Evolutionary conservation across 2,329 filamentous ascomycete genomes (phyloP), one percentile per base, ranked within the genome.

Genomic region (Tolypocladium paradoxum): DNA sequence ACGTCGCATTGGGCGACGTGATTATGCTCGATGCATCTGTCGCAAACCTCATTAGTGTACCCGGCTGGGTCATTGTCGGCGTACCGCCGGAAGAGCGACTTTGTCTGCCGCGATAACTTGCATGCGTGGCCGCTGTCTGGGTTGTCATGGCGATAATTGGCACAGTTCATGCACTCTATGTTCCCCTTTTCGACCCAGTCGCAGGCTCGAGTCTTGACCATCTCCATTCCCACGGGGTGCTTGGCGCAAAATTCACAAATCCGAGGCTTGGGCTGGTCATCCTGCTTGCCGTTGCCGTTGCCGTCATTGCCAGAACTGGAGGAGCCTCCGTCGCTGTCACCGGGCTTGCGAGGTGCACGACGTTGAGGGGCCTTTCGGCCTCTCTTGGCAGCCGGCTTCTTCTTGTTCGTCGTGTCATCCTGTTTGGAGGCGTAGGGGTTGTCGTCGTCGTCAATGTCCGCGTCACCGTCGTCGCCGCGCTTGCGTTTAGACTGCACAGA

Each of bases 111-210:
- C 6, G 33, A 46, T 1, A 59, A 40, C 16, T 50, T 31, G 54
- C 61, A 64, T 6, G 8, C 43, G 48, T 58, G 55, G 0, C 50
- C 20, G 11, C 18, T 18, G 27, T 33, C 45, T 1, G 54, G 50
- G 37, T 55, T 37, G 6, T 29, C 16, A 14, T 52, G 55, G 12
- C 62, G 55, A 38, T 60, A 33, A 51, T 65, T 57, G 43, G 62
- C 57, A 49, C 62, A 65, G 55, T 61, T 64, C 36, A 51, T 54
- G 53, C 62, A 65, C 36, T 64, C 62, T 6, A 62, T n/a, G 8
- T 52, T 52, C 1, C 43, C 49, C 8, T 48, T 52, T 4, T n/a
- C 48, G n/a, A 50, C 31, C 43, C 49, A 54, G 50, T 62, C 51
- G 49, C 62, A 62, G 7, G 55, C 52, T 1, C 24, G 43, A 11